Evolutionary conservation across 176 grass and related monocot species (phyloP).

Genomic region (Musa schizocarpa): DNA sequence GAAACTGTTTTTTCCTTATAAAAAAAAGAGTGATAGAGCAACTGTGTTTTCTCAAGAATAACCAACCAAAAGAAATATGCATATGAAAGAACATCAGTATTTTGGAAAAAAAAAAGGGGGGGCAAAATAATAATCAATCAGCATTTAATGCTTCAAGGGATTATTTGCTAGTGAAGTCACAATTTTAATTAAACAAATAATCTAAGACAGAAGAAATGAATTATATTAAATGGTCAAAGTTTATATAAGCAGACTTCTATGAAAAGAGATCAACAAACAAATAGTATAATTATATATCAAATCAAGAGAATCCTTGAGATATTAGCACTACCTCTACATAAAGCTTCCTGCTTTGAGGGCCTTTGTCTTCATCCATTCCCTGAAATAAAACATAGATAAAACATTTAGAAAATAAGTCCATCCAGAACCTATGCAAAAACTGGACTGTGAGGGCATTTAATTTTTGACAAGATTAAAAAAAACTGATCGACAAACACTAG

Average conservation of each 20-base stretch:
- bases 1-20: too few relatives aligned
- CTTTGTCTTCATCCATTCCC: conserved; percentile 99
- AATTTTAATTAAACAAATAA: background rate
- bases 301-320: background rate
- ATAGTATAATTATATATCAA: background rate
- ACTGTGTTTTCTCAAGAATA: too few relatives aligned
- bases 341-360: conserved; percentile 93
- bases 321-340: conserved; percentile 72
- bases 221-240: background rate
- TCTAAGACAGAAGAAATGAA: background rate
- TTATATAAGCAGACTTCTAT: background rate
- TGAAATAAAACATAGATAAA: conserved; percentile 21
- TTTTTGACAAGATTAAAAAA: background rate
- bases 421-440: background rate
- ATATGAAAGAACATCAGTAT: background rate
- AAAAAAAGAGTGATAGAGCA: too few relatives aligned
- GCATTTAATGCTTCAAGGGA: background rate
- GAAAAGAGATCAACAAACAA: background rate
- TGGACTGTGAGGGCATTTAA: background rate
- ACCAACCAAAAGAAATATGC: background rate
- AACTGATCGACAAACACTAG: background rate
- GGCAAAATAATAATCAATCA: background rate
- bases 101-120: background rate
- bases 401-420: conserved; percentile 14
- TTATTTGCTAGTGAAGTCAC: background rate